Base-by-base conservation (phyloP, 345 rosid species). In the Carallia brachiata region DNA sequence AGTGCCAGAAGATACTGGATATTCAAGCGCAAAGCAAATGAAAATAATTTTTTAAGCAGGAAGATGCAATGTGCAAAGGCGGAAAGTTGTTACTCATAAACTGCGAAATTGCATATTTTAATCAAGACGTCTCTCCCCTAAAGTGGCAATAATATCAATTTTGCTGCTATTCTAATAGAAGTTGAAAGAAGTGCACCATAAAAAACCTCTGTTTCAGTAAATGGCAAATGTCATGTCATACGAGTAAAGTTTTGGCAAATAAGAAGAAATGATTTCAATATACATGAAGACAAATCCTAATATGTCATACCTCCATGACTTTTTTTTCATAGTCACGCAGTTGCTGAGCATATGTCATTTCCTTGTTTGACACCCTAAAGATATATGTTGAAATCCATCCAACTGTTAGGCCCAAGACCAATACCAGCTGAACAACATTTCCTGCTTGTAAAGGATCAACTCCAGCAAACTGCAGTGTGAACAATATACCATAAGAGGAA, bases 301-400 rank as follows among this genome's bases (percentile, higher is more conserved):
- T 27, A 65, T 60, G 13, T 10, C 10, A 40, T 76, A 91, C 98
- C 97, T 94, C 78, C 97, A 94, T 94, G 77, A 94, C 97, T 86
- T 94, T 84, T 74, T 80, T 64, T 76, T 94, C 98, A 60, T 94
- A 91, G 87, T 94, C 93, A 58, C 96, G 95, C 40, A 94, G 79
- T 74, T 94, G 98, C 70, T 90, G 95, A 56, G 97, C 96, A 59
- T 94, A 90, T 1, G 97, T 94, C 97, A 94, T 94, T 80, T 94
- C 98, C 84, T 94, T 94, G 87, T 90, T 94, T 5, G 93, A 89
- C 40, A 94, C 98, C 71, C 98, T 83, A 67, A 94, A 91, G 77
- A 94, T 85, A 66, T 91, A 94, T 23, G 95, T 94, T 2, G 90
- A 88, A 61, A 94, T 88, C 98, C 98, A 91, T 76, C 97, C 98